Percentiles rank a stretch among this genome's conserved stretches.
phyloP scores from a whole-genome alignment of 495 filamentous ascomycete species.

The Pseudoneurospora amorphoporcata region DNA sequence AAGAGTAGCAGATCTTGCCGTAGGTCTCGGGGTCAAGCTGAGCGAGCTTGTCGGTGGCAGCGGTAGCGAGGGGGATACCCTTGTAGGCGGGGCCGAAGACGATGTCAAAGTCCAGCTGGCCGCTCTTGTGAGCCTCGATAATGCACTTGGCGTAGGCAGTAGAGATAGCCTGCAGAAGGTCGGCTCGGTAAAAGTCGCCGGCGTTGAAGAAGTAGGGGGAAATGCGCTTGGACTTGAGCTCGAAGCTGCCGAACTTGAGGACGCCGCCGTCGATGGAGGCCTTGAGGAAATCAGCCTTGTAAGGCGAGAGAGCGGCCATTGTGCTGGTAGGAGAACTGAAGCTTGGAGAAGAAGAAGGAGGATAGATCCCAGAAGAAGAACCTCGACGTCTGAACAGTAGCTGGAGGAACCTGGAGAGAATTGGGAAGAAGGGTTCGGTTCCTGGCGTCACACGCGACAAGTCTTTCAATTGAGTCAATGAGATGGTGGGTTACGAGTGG shows the following conservation, averaged over 20 bases:
- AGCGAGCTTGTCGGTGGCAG: constrained; percentile 58
- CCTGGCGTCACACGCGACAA: neutral
- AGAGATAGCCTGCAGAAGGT: constrained; percentile 61
- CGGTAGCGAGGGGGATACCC: constrained; percentile 77
- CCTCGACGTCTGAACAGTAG: neutral
- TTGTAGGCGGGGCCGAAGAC: constrained; percentile 91
- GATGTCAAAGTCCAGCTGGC: constrained; percentile 50
- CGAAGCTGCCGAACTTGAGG: constrained; percentile 81
- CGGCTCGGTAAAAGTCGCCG: constrained; percentile 68
- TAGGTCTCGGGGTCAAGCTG: constrained; percentile 48
- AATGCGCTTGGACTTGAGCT: constrained; percentile 80
- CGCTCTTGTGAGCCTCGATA: constrained; percentile 24
- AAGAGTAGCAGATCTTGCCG: constrained; percentile 61
- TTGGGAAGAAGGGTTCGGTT: neutral
- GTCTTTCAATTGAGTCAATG: neutral
- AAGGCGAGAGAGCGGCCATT: constrained; percentile 31
- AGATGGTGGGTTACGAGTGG: neutral
- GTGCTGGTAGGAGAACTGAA: neutral
- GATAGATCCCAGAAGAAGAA: neutral
- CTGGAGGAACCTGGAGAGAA: neutral
- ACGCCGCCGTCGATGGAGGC: constrained; percentile 62
- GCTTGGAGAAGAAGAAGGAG: neutral
- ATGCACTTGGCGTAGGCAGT: constrained; percentile 74
- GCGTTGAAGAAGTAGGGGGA: constrained; percentile 99
- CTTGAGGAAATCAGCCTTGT: constrained; percentile 57